Base-by-base conservation (phyloP, 257 asterid species). In the Jacaranda copaia region DNA sequence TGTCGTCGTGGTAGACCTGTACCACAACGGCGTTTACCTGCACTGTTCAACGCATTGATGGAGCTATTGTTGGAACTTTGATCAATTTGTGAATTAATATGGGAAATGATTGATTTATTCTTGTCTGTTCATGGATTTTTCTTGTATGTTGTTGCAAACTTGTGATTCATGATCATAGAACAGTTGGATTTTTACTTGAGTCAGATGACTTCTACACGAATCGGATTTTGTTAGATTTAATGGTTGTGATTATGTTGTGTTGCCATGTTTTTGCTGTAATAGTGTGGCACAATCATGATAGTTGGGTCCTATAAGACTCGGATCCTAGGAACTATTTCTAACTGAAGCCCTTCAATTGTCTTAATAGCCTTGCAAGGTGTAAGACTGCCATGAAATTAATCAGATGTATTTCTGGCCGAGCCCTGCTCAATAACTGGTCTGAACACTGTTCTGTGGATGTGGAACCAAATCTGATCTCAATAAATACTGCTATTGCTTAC, bases 391-490 rank as follows among this genome's bases (percentile, higher is more conserved):
- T 25, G 15, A 58, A 42, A 42, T 13, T 20, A 36, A 25, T 63
- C 36, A 3, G 65, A 74, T 53, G 18, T 36, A 19, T 5, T 62
- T 63, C 51, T 49, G 79, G 46, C 49, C 11, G 12, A 53, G 0
- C 3, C 62, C 62, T 57, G 52, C 18, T 71, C 13, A 58, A 18
- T 63, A 77, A 59, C 78, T 75, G 69, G 70, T 63, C 59, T 77
- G n/a, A 79, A 48, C 56, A 61, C 25, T 62, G 85, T 80, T 62
- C 14, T 70, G 77, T 67, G 76, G 69, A 66, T 80, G 84, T 78
- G 80, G 78, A 78, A 79, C 82, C 79, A 81, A 81, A 60, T 72
- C 85, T 74, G 81, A 82, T 78, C 77, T 75, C 42, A 76, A 70
- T 75, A 80, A 75, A 71, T 77, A 71, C 59, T 51, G 78, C 40